Base-by-base conservation (phyloP, 2,329 filamentous ascomycete genomes). In the Sclerotinia subarctica region DNA sequence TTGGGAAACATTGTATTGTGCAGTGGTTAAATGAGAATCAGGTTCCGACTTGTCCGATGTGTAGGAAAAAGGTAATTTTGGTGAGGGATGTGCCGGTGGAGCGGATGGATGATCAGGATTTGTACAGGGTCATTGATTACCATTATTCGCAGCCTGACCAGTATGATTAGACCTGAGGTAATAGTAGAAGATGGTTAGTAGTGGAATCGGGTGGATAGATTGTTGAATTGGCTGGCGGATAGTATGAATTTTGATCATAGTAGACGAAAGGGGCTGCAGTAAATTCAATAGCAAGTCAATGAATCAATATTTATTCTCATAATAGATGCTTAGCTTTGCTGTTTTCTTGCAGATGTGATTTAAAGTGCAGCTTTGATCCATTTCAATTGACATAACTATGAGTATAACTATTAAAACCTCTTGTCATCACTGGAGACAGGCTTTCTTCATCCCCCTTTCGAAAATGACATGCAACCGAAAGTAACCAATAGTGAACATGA, bases 151-250 rank as follows among this genome's bases (percentile, higher is more conserved):
- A 26, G 7, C 1, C 3, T 26, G 21, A 13, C 4, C 11, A 3
- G 5, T 13, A 38, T n/a, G 8, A 4, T 38, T 42, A 17, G 21
- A 24, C 1, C 2, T 0, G 7, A 5, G 0, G 11, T 19, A 13
- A 35, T 4, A 0, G 5, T 0, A 15, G 1, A n/a, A 21, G 15
- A 3, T 60, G 15, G 13, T 4, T 3, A 21, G 13, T 21, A 10
- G 10, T 3, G 8, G 15, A 1, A 51, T 38, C 7, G 4, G 29
- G 21, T 24, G 38, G n/a, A 52, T 62, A 5, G 21, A 51, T 62
- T 26, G 11, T 2, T 13, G 10, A 3, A 21, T 5, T 29, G 2
- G 5, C 2, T 0, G 29, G 15, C 2, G 5, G n/a, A 26, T 13
- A 38, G 15, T 3, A 24, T 26, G 0, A 11, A 7, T 0, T 51